Conservation (phyloP, 1,284 basidiomycete genomes). For the Cryptococcus hybrid region DNA sequence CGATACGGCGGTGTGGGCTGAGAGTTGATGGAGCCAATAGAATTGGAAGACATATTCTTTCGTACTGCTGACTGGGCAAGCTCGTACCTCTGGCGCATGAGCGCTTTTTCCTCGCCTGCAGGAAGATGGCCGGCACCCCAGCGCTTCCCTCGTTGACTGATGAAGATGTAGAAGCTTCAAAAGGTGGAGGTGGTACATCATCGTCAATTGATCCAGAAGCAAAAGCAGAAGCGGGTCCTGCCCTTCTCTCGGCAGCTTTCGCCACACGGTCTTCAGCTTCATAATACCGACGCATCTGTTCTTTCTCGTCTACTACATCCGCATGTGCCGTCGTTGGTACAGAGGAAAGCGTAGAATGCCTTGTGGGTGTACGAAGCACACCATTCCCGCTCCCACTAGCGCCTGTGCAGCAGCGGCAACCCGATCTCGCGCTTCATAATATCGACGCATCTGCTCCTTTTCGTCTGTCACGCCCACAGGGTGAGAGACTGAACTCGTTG, state of each 20-base stretch:
- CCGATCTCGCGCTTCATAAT: constrained; percentile 30
- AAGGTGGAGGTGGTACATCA: not conserved
- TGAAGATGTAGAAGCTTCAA: not conserved
- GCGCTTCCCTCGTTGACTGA: not conserved
- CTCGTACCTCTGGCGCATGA: not conserved
- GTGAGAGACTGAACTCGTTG: not conserved
- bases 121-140: not conserved
- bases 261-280: constrained; percentile 59
- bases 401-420: constrained; percentile 6
- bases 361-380: not conserved
- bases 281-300: constrained; percentile 47
- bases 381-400: not conserved
- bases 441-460: constrained; percentile 38
- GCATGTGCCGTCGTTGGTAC: not conserved
- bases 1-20: not conserved
- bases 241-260: not conserved
- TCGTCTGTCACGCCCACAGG: constrained; percentile 16
- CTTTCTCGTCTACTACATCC: constrained; percentile 33
- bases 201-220: not conserved
- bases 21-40: not conserved
- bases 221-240: not conserved
- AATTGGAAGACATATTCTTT: not conserved
- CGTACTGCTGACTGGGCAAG: not conserved
- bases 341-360: not conserved
- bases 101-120: not conserved